A percentile compares a stretch with the other conserved stretches of the same genome.
Conservation (phyloP, 257 asterid species). For the Mitragyna speciosa region DNA sequence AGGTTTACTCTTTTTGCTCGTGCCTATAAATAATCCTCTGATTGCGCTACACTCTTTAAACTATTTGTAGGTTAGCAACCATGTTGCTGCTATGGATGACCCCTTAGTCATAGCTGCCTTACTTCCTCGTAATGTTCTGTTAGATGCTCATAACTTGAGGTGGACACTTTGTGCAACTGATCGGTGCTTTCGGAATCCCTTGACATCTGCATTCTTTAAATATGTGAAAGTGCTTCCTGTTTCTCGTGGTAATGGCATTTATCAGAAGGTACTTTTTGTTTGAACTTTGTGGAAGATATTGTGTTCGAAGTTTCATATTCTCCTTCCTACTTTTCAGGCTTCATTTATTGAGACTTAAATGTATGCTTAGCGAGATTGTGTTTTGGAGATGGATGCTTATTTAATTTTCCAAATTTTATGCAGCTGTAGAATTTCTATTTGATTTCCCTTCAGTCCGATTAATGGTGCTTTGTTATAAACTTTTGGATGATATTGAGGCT, state of each 20-base stretch:
- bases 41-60: slow-evolving; percentile 7
- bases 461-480: not conserved
- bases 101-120: slow-evolving; percentile 80
- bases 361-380: not conserved
- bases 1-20: not conserved
- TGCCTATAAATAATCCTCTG: slow-evolving; percentile 1
- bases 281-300: not conserved
- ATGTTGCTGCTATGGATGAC: slow-evolving; percentile 90
- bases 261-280: not conserved
- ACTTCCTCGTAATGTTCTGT: slow-evolving; percentile 68
- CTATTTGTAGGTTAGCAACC: slow-evolving; percentile 75
- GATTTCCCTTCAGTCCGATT: not conserved
- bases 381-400: not conserved
- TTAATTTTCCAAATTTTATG: not conserved
- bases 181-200: not conserved
- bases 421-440: not conserved
- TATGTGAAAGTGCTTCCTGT: not conserved
- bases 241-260: not conserved
- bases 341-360: not conserved
- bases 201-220: not conserved
- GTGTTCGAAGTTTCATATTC: not conserved
- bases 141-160: slow-evolving; percentile 68
- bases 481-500: not conserved
- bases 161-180: slow-evolving; percentile 55
- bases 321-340: not conserved